Evolutionary conservation across 192 early-diverging fungal genomes (phyloP), one percentile per base, ranked within the genome.

Genomic region (Podila epigama): DNA sequence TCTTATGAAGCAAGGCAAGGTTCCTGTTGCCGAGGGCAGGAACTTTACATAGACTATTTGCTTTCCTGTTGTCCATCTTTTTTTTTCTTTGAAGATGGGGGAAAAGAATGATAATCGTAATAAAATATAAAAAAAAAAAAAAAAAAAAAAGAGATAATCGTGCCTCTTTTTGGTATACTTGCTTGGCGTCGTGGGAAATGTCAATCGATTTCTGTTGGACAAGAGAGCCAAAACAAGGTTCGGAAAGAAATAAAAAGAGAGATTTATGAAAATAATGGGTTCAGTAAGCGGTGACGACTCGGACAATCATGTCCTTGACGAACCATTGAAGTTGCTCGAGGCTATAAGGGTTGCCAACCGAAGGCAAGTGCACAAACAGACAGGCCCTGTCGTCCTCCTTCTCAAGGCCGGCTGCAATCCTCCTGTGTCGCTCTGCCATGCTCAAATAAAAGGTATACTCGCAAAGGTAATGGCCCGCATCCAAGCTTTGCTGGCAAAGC

Each of bases 401-500:
- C 25, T 77, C 73, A 22, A 57, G 66, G 6, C 66, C 66, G 4
- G 52, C 54, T 1, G 15, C 15, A 29, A 77, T 68, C 0, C 73
- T 31, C 16, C 73, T 20, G 2, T 68, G 52, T 27, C 73, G 37
- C 51, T 77, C 73, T 20, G 73, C 73, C 58, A 89, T 71, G 39
- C 85, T 85, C 8, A 69, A 70, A 31, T 87, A 89, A 51, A 85
- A 87, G 7, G 86, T 86, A 59, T 81, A 89, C 37, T 89, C 88
- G 79, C 88, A 89, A 25, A 89, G 53, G 51, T 89, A 89, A 0
- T 66, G 68, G 12, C 88, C 88, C 3, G 88, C 86, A 50, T 89
- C 85, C 44, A 60, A 50, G 58, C 83, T 84, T 31, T 70, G 42
- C 27, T 52, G 33, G 16, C 69, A 69, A 31, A 55, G 48, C 86